A percentile compares a stretch with the other conserved stretches of the same genome.
Evolutionary conservation across 495 filamentous ascomycete species (phyloP).

Genomic region (Acidomyces sp.): DNA sequence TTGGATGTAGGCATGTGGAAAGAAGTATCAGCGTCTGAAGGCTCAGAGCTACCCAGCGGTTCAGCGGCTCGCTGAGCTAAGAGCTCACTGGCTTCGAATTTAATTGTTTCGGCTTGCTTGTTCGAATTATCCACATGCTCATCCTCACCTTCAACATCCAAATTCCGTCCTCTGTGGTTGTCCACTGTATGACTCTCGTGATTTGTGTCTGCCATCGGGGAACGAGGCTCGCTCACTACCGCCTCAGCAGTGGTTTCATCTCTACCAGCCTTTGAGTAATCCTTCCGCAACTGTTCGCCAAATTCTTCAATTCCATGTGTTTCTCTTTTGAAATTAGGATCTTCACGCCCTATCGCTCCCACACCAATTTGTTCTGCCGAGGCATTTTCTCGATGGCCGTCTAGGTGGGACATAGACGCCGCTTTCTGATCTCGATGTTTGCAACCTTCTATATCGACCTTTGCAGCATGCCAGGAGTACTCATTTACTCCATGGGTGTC

Average conservation of each 20-base stretch:
- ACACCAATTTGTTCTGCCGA: neutral
- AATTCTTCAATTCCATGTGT: too few species aligned
- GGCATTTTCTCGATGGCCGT: neutral
- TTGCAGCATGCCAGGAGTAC: too few species aligned
- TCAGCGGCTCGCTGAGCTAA: conserved; percentile 13
- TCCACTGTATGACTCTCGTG: neutral
- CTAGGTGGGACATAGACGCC: conserved; percentile 10
- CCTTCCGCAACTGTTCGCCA: neutral
- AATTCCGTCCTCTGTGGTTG: neutral
- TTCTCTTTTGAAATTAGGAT: too few species aligned
- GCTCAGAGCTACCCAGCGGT: neutral
- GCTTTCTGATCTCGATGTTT: too few species aligned
- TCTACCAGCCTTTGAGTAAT: neutral
- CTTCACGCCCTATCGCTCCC: neutral
- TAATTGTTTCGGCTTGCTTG: conserved; percentile 1
- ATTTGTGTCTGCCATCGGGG: neutral
- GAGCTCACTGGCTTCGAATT: conserved; percentile 18
- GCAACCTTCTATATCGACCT: too few species aligned
- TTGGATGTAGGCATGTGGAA: neutral
- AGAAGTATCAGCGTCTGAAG: neutral
- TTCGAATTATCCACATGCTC: neutral
- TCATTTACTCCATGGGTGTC: too few species aligned
- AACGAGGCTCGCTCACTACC: neutral
- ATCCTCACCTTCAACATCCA: neutral
- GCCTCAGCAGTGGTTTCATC: neutral